Base-by-base conservation (phyloP, 1,284 basidiomycete genomes). In the Pterulicium gracile region DNA sequence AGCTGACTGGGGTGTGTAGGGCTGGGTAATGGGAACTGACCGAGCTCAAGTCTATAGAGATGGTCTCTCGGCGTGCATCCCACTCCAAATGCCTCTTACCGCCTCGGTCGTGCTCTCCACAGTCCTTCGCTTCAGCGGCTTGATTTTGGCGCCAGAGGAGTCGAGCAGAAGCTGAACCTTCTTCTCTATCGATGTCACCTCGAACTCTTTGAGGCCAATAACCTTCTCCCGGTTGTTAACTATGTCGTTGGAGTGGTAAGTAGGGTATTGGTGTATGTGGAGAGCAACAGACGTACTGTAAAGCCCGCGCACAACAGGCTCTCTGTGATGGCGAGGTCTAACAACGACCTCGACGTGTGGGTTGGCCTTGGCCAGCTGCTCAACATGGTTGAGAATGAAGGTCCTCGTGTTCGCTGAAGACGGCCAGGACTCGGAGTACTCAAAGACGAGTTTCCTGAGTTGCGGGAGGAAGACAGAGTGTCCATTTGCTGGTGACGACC, bases 41-140 rank as follows among this genome's bases (percentile, higher is more conserved):
- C 36, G 15, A 32, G 15, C n/a, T 15, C 15, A 39, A 39, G 43
- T 12, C 46, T 55, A 73, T 51, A 73, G 61, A 4, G 54, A 47
- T 1, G 75, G 76, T 43, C 70, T 66, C 54, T 78, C 73, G 51
- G 81, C 79, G 55, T 89, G 87, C 51, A 89, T 60, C 39, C 87
- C 86, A 59, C 81, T 86, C 88, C 87, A 90, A 53, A 91, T 87
- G 46, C 88, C 88, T 61, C 88, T 79, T 19, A 84, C 72, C 22
- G 86, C 74, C 64, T 88, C 84, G 45, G 81, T 81, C 36, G 75
- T 77, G 58, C 83, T 88, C 68, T 87, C 80, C 24, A 91, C 81
- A 17, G 75, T 71, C 50, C 77, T 71, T 19, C 82, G 70, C 56
- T 74, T 89, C 55, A 91, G 67, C 15, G 80, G 72, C 55, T 79